Percentiles rank a stretch among this genome's conserved stretches.
phyloP scores from a whole-genome alignment of 225 moss, liverwort and hornwort species.

The Sphagnum contortum region DNA sequence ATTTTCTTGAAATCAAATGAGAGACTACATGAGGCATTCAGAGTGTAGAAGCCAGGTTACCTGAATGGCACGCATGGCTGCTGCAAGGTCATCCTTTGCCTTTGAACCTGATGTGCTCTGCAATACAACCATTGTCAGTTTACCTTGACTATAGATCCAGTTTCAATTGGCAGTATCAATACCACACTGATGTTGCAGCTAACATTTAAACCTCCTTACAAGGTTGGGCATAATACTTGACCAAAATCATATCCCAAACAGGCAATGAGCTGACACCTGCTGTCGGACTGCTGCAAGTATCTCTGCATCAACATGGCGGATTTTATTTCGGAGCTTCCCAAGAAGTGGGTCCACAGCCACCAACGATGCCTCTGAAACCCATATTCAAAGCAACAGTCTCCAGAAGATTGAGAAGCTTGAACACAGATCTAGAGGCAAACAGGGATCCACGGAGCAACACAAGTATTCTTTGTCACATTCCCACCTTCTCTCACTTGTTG shows the following conservation, averaged over 20 bases:
- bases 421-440: neutral
- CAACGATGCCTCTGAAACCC: constrained; percentile 74
- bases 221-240: no score
- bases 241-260: no score
- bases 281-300: constrained; percentile 89
- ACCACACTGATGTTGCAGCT: no score
- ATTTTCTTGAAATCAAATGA: no score
- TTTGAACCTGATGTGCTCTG: constrained; percentile 99
- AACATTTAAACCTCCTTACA: no score
- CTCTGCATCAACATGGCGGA: constrained; percentile 95
- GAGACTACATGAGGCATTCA: no score
- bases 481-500: no score
- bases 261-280: constrained; percentile 41
- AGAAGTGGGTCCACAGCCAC: constrained; percentile 94
- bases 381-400: neutral
- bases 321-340: constrained; percentile 88
- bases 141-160: no score
- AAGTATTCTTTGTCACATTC: no score
- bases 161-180: no score
- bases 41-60: constrained; percentile 11
- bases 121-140: neutral
- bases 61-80: constrained; percentile 96
- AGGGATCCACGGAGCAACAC: neutral
- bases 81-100: constrained; percentile 99
- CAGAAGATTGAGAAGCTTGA: neutral